A percentile compares a stretch with the other conserved stretches of the same genome.
These are phyloP conservation scores for grape (Vitis vinifera) DNA, from an alignment of 164 flowering plant species.

Conservation along the genomic window DNA sequence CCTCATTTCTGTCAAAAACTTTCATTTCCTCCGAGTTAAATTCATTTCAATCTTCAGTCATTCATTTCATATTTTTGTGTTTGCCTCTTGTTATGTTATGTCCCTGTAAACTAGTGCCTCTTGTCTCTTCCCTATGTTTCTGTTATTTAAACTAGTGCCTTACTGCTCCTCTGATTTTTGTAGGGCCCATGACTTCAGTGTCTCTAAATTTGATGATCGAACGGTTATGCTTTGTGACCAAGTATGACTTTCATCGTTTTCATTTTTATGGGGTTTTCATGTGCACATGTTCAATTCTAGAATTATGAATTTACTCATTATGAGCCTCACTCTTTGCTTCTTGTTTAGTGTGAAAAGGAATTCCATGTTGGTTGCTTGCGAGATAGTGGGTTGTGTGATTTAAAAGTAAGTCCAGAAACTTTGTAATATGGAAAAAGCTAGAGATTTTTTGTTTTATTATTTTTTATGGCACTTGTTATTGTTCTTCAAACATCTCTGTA, in stretches of 20 bases:
- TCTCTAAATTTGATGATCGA: slow-evolving; percentile 59
- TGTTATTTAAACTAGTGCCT: slow-evolving; percentile 1
- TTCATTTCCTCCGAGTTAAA: not conserved
- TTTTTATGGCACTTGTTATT: slow-evolving; percentile 10
- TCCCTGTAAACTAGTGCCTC: not conserved
- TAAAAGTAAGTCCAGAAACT: slow-evolving; percentile 50
- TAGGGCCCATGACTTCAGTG: slow-evolving; percentile 79
- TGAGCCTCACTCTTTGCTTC: slow-evolving; percentile 10
- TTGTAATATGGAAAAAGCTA: not conserved
- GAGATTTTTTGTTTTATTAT: not conserved
- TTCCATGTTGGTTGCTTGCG: slow-evolving; percentile 89
- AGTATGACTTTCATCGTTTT: slow-evolving; percentile 38
- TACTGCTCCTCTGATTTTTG: slow-evolving; percentile 6
- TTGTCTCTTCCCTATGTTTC: not conserved
- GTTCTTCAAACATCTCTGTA: slow-evolving; percentile 16
- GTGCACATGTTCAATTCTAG: not conserved
- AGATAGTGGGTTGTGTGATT: slow-evolving; percentile 59
- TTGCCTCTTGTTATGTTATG: too few species aligned
- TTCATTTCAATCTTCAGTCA: not conserved
- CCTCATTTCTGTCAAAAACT: not conserved
- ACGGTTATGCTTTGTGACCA: slow-evolving; percentile 93
- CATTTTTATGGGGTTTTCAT: not conserved
- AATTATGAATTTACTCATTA: slow-evolving; percentile 3
- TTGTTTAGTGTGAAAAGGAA: slow-evolving; percentile 85
- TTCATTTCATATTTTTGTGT: not conserved